phyloP scores from a whole-genome alignment of 176 grass and related monocot species.

The Ensete glaucum region DNA sequence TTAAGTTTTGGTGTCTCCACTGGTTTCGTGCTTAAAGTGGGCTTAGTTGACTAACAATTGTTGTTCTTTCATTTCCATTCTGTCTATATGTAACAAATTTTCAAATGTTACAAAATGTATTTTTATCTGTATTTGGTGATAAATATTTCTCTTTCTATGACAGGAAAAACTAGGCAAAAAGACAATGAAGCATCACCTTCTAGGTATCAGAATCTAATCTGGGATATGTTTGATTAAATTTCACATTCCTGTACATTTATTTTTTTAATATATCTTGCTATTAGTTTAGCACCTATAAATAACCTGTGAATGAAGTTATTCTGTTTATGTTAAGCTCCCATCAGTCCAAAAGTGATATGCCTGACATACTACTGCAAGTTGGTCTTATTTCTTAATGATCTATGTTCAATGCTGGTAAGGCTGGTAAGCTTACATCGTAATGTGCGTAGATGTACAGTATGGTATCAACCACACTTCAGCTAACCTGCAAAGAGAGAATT shows the following conservation, averaged over 20 bases:
- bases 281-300: no score
- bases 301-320: no score
- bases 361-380: no score
- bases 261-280: not conserved
- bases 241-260: not conserved
- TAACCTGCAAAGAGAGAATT: no score
- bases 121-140: constrained; percentile 10
- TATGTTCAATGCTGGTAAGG: no score
- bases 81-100: not conserved
- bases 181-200: constrained; percentile 32
- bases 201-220: constrained; percentile 20
- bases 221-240: not conserved
- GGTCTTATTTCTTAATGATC: no score
- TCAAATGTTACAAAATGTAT: no score
- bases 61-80: not conserved
- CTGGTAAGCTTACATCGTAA: no score
- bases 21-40: not conserved
- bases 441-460: no score
- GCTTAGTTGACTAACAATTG: not conserved
- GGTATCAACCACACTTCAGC: no score
- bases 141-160: constrained; percentile 9
- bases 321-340: no score
- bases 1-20: not conserved
- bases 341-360: no score
- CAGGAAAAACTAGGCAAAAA: constrained; percentile 48